Conservation (phyloP, 345 rosid species). For the Mallotus nudiflorus region DNA sequence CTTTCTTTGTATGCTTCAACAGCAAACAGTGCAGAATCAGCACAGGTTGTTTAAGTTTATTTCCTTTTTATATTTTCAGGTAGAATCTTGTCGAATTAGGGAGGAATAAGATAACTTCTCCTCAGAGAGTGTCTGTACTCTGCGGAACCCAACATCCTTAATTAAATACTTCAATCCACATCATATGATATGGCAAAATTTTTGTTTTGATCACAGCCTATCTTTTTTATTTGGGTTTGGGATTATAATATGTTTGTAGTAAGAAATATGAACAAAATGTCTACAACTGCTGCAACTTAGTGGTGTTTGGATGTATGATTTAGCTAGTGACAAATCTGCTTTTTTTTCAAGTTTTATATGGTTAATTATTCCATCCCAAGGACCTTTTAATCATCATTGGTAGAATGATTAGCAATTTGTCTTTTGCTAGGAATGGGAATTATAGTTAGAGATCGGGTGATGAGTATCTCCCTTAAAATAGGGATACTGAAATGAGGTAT, state of each 20-base stretch:
- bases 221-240: too few species aligned
- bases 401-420: too few species aligned
- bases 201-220: too few species aligned
- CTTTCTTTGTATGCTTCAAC: constrained; percentile 82
- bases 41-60: constrained; percentile 58
- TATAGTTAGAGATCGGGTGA: too few species aligned
- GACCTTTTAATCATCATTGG: too few species aligned
- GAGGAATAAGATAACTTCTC: not conserved
- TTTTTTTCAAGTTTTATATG: not conserved
- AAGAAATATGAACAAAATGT: not conserved
- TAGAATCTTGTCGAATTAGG: not conserved
- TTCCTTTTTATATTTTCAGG: constrained; percentile 4
- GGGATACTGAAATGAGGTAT: too few species aligned
- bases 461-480: too few species aligned
- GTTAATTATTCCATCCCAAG: too few species aligned
- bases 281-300: not conserved
- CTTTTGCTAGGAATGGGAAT: too few species aligned
- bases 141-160: not conserved
- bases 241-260: too few species aligned
- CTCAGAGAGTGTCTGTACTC: not conserved
- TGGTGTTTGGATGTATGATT: not conserved
- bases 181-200: too few species aligned
- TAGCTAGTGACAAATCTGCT: not conserved
- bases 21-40: constrained; percentile 72
- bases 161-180: too few species aligned